Conservation (phyloP, 257 asterid species). For the Penstemon barbatus region DNA sequence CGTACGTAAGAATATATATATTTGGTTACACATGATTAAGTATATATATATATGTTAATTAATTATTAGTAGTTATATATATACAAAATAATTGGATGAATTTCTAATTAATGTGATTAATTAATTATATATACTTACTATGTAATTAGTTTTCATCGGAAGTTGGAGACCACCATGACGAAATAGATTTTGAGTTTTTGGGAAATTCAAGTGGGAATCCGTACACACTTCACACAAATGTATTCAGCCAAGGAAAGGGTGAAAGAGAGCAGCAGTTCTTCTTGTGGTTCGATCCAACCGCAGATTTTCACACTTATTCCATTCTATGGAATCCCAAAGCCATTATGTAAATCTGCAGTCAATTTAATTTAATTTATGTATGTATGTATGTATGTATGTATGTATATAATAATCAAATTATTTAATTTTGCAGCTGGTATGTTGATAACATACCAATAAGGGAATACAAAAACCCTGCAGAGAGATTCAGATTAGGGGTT, state of each 20-base stretch:
- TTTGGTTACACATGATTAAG: too few species aligned
- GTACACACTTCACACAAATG: slow-evolving; percentile 82
- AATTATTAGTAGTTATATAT: too few species aligned
- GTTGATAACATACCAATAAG: slow-evolving; percentile 65
- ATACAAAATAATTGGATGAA: too few species aligned
- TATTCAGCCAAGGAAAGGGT: slow-evolving; percentile 72
- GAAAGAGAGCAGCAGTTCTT: slow-evolving; percentile 81
- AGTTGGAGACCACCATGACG: slow-evolving; percentile 68
- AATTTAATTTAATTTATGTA: too few species aligned
- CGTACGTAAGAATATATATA: slow-evolving; percentile 19
- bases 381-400: too few species aligned
- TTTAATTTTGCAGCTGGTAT: slow-evolving; percentile 42
- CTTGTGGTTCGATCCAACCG: slow-evolving; percentile 88
- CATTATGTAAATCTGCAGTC: slow-evolving; percentile 71
- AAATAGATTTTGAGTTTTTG: slow-evolving; percentile 83
- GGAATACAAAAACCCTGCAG: slow-evolving; percentile 68
- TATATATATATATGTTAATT: too few species aligned
- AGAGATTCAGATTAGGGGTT: slow-evolving; percentile 38
- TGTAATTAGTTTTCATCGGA: slow-evolving; percentile 52
- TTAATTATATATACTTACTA: slow-evolving; percentile 7
- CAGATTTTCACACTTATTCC: slow-evolving; percentile 78
- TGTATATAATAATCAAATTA: too few species aligned
- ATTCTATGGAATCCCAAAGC: slow-evolving; percentile 76
- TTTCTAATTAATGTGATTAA: background rate
- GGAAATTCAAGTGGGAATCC: slow-evolving; percentile 84